These are phyloP conservation scores for Candida tropicalis DNA, from an alignment of 1,139 yeast genomes.

Conservation along the genomic window DNA sequence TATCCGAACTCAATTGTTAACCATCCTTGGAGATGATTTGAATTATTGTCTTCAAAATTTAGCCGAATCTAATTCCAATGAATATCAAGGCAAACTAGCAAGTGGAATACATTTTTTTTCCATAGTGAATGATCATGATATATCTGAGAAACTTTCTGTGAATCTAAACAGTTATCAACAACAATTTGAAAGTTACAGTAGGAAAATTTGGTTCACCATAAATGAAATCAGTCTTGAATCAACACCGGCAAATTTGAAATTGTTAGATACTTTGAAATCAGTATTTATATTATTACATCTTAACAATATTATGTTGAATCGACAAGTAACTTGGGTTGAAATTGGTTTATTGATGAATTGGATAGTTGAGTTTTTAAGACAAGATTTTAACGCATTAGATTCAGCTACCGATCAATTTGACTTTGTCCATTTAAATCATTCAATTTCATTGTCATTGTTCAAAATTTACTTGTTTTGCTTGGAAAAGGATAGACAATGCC, in stretches of 20 bases:
- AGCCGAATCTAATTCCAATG: slow-evolving; percentile 4
- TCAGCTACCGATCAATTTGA: slow-evolving; percentile 8
- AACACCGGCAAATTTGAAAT: slow-evolving; percentile 12
- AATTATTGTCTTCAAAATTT: slow-evolving; percentile 15
- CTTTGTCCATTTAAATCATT: slow-evolving; percentile 18
- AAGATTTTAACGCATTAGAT: slow-evolving; percentile 7
- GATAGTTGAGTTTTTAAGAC: slow-evolving; percentile 25
- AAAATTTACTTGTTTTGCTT: slow-evolving; percentile 25
- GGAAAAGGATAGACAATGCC: too few relatives aligned
- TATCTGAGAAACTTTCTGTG: slow-evolving; percentile 33
- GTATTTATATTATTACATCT: slow-evolving; percentile 33
- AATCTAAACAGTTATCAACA: slow-evolving; percentile 25
- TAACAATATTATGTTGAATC: slow-evolving; percentile 30
- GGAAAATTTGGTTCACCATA: slow-evolving; percentile 40
- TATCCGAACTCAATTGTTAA: slow-evolving; percentile 21
- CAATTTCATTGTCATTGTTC: slow-evolving; percentile 28
- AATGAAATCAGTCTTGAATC: slow-evolving; percentile 15
- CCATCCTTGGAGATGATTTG: slow-evolving; percentile 17
- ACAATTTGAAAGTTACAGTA: slow-evolving; percentile 34
- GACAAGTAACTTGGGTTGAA: slow-evolving; percentile 30
- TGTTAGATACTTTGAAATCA: slow-evolving; percentile 31
- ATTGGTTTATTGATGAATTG: slow-evolving; percentile 33
- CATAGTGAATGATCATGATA: slow-evolving; percentile 40
- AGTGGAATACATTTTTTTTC: slow-evolving; percentile 34
- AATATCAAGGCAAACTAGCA: slow-evolving; percentile 13